Percentiles rank a stretch among this genome's conserved stretches.
phyloP scores from a whole-genome alignment of 192 early-diverging fungal genomes.

The Allomyces javanicus region DNA sequence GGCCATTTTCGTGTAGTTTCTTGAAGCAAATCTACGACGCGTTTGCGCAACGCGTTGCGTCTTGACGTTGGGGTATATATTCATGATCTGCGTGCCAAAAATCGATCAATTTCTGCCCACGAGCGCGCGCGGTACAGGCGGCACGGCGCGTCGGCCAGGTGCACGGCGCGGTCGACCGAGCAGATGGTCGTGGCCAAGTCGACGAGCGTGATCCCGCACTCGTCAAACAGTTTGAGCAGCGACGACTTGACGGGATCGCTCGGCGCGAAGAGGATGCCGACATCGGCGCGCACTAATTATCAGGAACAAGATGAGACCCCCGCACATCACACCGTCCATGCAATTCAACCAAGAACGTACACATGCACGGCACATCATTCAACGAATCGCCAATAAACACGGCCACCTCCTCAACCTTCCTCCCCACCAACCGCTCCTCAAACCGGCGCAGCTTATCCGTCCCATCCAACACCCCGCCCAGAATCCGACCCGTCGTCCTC shows the following conservation, averaged over 20 bases:
- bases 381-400: not conserved
- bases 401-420: not conserved
- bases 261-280: not conserved
- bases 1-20: constrained; percentile 2
- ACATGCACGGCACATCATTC: not conserved
- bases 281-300: not conserved
- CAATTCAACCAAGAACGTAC: not conserved
- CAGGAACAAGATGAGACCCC: no score
- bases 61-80: not conserved
- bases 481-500: not conserved
- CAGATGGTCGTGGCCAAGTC: not conserved
- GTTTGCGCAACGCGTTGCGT: constrained; percentile 1
- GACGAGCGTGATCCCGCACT: not conserved
- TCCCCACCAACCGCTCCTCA: not conserved
- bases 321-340: not conserved
- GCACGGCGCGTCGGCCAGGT: not conserved
- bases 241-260: not conserved
- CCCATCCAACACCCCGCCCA: not conserved
- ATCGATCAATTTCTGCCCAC: not conserved
- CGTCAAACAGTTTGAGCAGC: not conserved
- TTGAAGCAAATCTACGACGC: constrained; percentile 10
- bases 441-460: not conserved
- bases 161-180: not conserved
- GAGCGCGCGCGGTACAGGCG: not conserved
- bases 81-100: not conserved